Evolutionary conservation across 1,284 basidiomycete species (phyloP), one percentile per base, ranked within the genome.

Genomic region (Ceratobasidium sp.): DNA sequence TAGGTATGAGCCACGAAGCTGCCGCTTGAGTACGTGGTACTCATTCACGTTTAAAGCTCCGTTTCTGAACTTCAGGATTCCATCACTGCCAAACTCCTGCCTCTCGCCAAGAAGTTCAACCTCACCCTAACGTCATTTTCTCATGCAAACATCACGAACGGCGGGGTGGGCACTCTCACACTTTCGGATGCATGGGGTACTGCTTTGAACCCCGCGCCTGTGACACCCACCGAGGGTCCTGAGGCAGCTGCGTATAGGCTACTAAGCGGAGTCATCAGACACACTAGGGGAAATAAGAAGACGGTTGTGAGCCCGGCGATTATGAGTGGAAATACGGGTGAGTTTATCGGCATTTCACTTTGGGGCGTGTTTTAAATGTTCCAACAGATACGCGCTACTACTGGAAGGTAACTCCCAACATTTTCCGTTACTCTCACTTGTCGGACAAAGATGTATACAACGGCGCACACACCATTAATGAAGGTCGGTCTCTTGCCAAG

Each of bases 381-480:
- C 45, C 53, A 31, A 65, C 71, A 80, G 85, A 87, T 73, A 86
- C 84, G 3, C 79, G 81, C 58, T 80, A 78, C 71, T 86, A 84
- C 75, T 85, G 84, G 84, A 75, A 80, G 27, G 73, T 86, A 13
- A 81, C 84, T 1, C 71, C 74, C 34, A 79, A 84, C 72, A 85
- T 87, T 72, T 87, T 85, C 78, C 82, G 86, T 4, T 87, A 84
- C 75, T 79, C 73, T 17, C 76, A 79, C 22, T 57, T 74, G 32
- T 49, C 74, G 72, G 12, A 60, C 31, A 60, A 69, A 29, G 71
- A 73, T 31, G 27, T 64, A 29, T 54, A 73, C 15, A 72, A 77
- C 73, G 79, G 79, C 54, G 83, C 83, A 3, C 91, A 92, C 76
- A 90, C 90, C 0, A 84, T 88, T 43, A 84, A 88, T 71, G 87